Base-by-base conservation (phyloP, 331 rosid genomes). In the Phaseolus coccineus region DNA sequence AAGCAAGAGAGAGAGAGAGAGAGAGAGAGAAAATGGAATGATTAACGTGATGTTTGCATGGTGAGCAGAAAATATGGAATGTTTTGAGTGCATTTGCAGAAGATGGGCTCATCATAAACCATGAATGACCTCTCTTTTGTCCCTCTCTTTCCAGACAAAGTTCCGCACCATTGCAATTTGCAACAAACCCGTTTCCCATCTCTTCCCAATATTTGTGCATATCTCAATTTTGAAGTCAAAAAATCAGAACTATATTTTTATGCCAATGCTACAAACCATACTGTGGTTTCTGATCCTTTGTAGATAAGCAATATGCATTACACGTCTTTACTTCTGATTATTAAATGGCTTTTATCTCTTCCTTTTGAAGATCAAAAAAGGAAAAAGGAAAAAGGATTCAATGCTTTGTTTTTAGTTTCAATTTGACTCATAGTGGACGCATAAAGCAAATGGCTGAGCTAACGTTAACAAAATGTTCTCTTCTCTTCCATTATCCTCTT, bases 111-210 rank as follows among this genome's bases (percentile, higher is more conserved):
- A 84, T 74, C 78, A 76, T 24, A 80, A 81, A 69, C 89, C 79
- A 82, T 84, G 12, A 3, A 62, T 74, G 71, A 77, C 73, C 71
- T 15, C 31, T 80, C 44, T 74, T 55, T 66, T 88, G 97, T 90
- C 93, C 73, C 75, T 15, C 30, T 62, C 66, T 75, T 58, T 15
- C n/a, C 4, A 71, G 89, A 90, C 96, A 87, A 81, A 14, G 8
- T 6, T 71, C 83, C 65, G 42, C 71, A 47, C 63, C 51, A 53
- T 58, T 80, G 19, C 83, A 81, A 55, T 64, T 69, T 73, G 77
- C 81, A 77, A 56, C 81, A 30, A 63, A 76, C 73, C 55, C 51
- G 22, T 15, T 62, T 76, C 71, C 67, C 61, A 72, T 73, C n/a
- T 79, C 47, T 58, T 27, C 8, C 24, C 16, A 39, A 14, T 31